Evolutionary conservation across 2,329 filamentous ascomycete species (phyloP), one percentile per base, ranked within the genome.

Genomic region (Incumbomyces delicatus): DNA sequence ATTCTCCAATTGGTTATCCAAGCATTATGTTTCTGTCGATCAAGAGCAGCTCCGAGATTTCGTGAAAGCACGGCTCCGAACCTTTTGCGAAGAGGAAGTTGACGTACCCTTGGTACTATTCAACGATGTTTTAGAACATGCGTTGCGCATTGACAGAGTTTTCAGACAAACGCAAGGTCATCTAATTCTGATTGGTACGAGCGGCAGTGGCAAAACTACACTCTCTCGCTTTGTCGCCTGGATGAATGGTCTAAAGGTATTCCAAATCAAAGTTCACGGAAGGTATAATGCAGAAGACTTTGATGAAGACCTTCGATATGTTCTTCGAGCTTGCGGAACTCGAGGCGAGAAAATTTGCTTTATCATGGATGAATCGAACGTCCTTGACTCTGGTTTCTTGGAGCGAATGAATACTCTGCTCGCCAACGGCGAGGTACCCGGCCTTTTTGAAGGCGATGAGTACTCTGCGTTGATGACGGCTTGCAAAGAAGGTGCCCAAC

Each of bases 341-440:
- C 95, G 95, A 72, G 92, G 92, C 31, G 92, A 99, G 65, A 96
- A 96, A 74, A 94, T 99, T 41, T 98, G 94, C 70, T 99, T 99
- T 73, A 95, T 99, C 71, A 96, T 99, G 89, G 92, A 99, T 63
- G 92, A 99, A 70, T 85, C 90, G 8, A 99, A 99, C 60, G 92
- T 99, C 31, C 77, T 99, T 22, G 92, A 99, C 66, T 98, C 92
- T 36, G 92, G 92, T 45, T 99, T 99, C 80, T 68, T 99, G 46
- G 92, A 99, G 66, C 83, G 94, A 59, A 99, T 98, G 92, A 99
- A 99, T 64, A 99, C 92, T 0, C 71, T 99, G 42, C 81, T 99
- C 51, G 94, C 92, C 59, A 99, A 99, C 63, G 92, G 94, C n/a
- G 94, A 99, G 68, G 92, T 99, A 10, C 92, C 92, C 14, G 92